phyloP scores from a whole-genome alignment of 164 flowering plant genomes.

The Nelumbo lutea region DNA sequence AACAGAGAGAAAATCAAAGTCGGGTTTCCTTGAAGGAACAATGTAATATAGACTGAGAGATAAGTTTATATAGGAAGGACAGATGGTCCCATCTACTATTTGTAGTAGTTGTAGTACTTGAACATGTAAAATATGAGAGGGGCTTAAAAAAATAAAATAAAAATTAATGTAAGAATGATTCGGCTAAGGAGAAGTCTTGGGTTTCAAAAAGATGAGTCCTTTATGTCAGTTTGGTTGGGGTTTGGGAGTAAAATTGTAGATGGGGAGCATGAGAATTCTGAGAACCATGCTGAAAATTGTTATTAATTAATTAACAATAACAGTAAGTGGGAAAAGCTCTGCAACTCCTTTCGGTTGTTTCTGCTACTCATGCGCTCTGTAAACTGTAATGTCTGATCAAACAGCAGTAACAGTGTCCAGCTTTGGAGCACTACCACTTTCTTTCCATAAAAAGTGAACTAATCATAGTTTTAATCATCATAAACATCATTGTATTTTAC shows the following conservation, averaged over 20 bases:
- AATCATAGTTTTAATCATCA: too few species aligned
- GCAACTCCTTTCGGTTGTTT: conserved; percentile 46
- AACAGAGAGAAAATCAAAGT: not conserved
- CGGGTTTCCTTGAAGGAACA: not conserved
- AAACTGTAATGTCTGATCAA: conserved; percentile 20
- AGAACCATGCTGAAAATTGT: conserved; percentile 22
- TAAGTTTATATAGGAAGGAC: conserved; percentile 20
- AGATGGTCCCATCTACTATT: conserved; percentile 19
- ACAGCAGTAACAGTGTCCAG: conserved; percentile 25
- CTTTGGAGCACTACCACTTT: conserved; percentile 18
- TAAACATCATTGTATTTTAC: too few species aligned
- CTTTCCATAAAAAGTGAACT: not conserved
- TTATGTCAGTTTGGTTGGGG: conserved; percentile 36
- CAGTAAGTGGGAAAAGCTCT: conserved; percentile 35
- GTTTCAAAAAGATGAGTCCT: conserved; percentile 14
- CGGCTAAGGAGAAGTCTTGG: conserved; percentile 22
- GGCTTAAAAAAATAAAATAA: conserved; percentile 6
- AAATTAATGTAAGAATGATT: conserved; percentile 8
- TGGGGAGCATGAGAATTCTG: conserved; percentile 60
- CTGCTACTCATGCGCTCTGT: conserved; percentile 51
- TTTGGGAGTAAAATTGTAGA: conserved; percentile 39
- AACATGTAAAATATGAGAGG: conserved; percentile 6
- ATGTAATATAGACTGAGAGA: conserved; percentile 11
- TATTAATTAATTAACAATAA: not conserved
- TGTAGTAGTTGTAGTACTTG: conserved; percentile 12